Evolutionary conservation across 108 stramenopile genomes (phyloP), one percentile per base, ranked within the genome.

Genomic region (Nitzschia sp.): DNA sequence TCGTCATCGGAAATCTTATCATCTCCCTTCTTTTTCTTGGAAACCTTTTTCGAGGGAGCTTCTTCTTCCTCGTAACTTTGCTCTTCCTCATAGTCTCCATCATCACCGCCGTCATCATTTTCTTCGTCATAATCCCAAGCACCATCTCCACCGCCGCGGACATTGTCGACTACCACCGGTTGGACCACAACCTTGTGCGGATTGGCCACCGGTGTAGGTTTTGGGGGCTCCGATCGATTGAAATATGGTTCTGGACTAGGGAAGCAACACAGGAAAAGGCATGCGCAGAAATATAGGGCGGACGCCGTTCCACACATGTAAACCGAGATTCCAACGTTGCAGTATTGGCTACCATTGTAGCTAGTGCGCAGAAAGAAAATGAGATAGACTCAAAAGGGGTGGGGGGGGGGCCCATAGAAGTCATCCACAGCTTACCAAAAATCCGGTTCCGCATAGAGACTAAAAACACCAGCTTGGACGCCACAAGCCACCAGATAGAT

Each of bases 381-480:
- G n/a, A 53, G 21, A 23, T 53, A 8, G 31, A 58, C 31, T 58
- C 57, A 58, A 58, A 58, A 24, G 9, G 24, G 31, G 24, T 5
- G n/a, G n/a, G n/a, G n/a, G n/a, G n/a, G n/a, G n/a, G n/a, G n/a
- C 21, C 5, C 19, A 54, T 18, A 19, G 15, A 54, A 19, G 53
- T 6, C 15, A 54, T 54, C n/a, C 9, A n/a, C n/a, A n/a, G n/a
- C 69, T 11, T 70, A 70, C 69, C 76, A 77, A 29, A 70, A 58
- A 26, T 21, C 57, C 19, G 72, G 72, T 19, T 64, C 55, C 36
- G 68, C 46, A 38, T 54, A 64, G 28, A 77, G 24, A n/a, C 24
- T 59, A 31, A 77, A 77, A 4, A 69, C 70, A 15, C 76, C 68
- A 23, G 59, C 62, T 38, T 77, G 76, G 0, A 77, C 9, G 0